A percentile compares a stretch with the other conserved stretches of the same genome.
Conservation (phyloP, 129 eudicot species). For the Heracleum sosnowskyi region DNA sequence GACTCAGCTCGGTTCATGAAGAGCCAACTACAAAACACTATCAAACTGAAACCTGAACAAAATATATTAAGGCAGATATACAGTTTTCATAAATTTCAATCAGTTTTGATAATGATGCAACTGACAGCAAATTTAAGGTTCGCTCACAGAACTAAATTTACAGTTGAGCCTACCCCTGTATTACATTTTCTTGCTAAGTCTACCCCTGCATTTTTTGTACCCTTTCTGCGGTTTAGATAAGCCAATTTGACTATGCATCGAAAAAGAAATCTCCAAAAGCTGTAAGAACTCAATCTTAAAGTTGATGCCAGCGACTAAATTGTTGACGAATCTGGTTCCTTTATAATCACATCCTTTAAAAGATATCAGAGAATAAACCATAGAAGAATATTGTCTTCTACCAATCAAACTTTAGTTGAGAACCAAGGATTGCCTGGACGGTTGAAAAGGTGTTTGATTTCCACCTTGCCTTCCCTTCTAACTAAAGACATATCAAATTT, state of each 20-base stretch:
- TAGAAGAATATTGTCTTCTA: background rate
- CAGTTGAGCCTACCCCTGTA: background rate
- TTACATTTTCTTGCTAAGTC: no score
- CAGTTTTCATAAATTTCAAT: background rate
- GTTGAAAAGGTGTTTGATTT: background rate
- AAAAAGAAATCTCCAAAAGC: background rate
- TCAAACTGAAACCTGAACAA: background rate
- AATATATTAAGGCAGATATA: background rate
- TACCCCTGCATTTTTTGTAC: background rate
- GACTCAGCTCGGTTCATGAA: no score
- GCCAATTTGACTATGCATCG: background rate
- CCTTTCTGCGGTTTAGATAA: background rate
- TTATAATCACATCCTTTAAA: background rate
- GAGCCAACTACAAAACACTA: no score
- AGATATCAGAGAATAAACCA: background rate
- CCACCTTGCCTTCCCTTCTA: no score
- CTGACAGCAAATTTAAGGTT: background rate
- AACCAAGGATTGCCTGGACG: background rate
- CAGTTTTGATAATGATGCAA: background rate
- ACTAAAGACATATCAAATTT: background rate
- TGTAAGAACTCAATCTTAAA: background rate
- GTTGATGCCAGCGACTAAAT: background rate
- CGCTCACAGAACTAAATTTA: background rate
- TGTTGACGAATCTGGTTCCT: conserved; percentile 15
- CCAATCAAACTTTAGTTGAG: background rate